Evolutionary conservation across 345 rosid genomes (phyloP).

Genomic region (Eutrema yunnanense): DNA sequence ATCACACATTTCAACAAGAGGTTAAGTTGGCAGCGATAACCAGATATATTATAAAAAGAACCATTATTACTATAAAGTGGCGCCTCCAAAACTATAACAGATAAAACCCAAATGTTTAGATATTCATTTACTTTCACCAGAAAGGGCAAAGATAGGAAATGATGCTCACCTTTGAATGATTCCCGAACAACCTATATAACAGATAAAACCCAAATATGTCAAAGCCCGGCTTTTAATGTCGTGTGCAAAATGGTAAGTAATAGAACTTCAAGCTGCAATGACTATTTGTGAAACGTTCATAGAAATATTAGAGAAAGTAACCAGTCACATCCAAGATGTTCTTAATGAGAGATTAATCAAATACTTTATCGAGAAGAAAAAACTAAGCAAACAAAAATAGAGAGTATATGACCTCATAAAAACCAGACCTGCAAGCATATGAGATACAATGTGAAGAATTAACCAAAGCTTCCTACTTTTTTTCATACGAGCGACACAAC

Average conservation of each 20-base stretch:
- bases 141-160: not conserved
- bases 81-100: not conserved
- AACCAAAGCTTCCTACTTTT: too few relatives aligned
- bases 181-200: conserved; percentile 78
- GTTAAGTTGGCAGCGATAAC: not conserved
- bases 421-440: too few relatives aligned
- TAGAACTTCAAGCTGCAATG: too few relatives aligned
- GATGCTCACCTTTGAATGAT: conserved; percentile 62
- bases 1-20: conserved; percentile 11
- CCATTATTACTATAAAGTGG: not conserved
- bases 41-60: not conserved
- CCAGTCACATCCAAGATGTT: too few relatives aligned
- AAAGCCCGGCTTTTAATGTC: not conserved
- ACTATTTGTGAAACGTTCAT: too few relatives aligned
- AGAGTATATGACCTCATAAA: too few relatives aligned
- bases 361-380: too few relatives aligned
- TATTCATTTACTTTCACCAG: not conserved
- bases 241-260: not conserved
- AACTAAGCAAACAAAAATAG: too few relatives aligned
- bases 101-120: not conserved
- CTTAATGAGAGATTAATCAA: too few relatives aligned
- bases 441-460: too few relatives aligned
- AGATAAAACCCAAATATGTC: conserved; percentile 1
- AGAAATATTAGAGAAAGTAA: too few relatives aligned
- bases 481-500: too few relatives aligned